These are phyloP conservation scores for Aspergillus diversus DNA, from an alignment of 495 filamentous ascomycete species.

Conservation along the genomic window DNA sequence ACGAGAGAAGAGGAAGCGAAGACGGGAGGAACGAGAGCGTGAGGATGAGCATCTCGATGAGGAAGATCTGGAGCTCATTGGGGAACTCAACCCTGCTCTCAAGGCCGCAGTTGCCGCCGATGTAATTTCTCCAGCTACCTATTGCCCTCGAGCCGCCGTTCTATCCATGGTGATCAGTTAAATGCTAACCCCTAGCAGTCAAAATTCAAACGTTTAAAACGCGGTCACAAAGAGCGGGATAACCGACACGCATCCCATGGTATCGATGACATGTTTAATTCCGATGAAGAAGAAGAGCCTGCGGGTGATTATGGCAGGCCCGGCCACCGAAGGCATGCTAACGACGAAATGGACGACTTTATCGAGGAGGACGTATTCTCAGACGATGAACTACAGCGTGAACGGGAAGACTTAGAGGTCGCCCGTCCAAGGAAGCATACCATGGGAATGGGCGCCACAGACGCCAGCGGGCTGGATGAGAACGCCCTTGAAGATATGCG, in stretches of 20 bases:
- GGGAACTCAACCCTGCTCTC: constrained; percentile 70
- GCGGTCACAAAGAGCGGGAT: constrained; percentile 79
- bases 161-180: neutral
- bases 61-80: constrained; percentile 95
- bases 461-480: constrained; percentile 80
- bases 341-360: constrained; percentile 93
- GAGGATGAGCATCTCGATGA: constrained; percentile 92
- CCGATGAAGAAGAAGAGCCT: constrained; percentile 83
- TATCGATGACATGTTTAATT: constrained; percentile 85
- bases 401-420: constrained; percentile 87
- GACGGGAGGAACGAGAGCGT: constrained; percentile 71
- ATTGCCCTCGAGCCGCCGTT: neutral
- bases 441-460: constrained; percentile 61
- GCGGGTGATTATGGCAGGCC: constrained; percentile 60
- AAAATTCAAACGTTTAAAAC: constrained; percentile 94
- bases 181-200: constrained; percentile 52
- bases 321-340: constrained; percentile 54
- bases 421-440: constrained; percentile 65
- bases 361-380: constrained; percentile 95
- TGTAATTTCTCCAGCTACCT: constrained; percentile 44
- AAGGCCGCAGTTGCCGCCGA: constrained; percentile 65
- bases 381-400: constrained; percentile 76
- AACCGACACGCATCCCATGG: constrained; percentile 62
- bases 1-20: constrained; percentile 69
- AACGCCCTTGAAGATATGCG: constrained; percentile 93